Conservation (phyloP, 2,329 filamentous ascomycete species). For the Apiospora marii region DNA sequence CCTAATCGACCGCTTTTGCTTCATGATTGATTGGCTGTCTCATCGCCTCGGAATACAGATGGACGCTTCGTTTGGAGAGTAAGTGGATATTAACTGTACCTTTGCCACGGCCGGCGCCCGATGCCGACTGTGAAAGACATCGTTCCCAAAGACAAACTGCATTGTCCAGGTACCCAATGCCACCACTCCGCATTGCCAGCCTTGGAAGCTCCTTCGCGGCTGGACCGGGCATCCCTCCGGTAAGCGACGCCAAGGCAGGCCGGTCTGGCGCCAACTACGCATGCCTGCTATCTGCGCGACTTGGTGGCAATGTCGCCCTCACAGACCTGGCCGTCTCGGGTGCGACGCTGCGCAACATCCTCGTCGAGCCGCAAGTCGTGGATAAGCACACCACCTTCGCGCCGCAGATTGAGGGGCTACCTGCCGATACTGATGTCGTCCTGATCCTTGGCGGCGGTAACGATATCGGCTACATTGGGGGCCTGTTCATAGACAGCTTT, state of each 20-base stretch:
- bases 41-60: not conserved
- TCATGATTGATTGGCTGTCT: not conserved
- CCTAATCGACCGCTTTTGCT: not conserved
- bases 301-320: constrained; percentile 30
- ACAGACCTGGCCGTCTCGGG: constrained; percentile 46
- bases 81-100: not conserved
- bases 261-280: constrained; percentile 47
- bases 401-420: constrained; percentile 44
- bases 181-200: constrained; percentile 39
- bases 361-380: constrained; percentile 43
- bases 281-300: constrained; percentile 40
- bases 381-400: constrained; percentile 36
- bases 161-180: not conserved
- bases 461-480: constrained; percentile 47
- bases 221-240: constrained; percentile 44
- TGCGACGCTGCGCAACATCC: constrained; percentile 47
- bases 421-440: constrained; percentile 45
- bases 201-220: constrained; percentile 43
- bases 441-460: constrained; percentile 48
- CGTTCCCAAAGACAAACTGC: not conserved
- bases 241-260: constrained; percentile 37
- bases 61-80: not conserved
- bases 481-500: constrained; percentile 38
- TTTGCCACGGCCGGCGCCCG: not conserved
- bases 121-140: not conserved